Evolutionary conservation across 345 rosid genomes (phyloP).

Genomic region (Lumnitzera littorea): DNA sequence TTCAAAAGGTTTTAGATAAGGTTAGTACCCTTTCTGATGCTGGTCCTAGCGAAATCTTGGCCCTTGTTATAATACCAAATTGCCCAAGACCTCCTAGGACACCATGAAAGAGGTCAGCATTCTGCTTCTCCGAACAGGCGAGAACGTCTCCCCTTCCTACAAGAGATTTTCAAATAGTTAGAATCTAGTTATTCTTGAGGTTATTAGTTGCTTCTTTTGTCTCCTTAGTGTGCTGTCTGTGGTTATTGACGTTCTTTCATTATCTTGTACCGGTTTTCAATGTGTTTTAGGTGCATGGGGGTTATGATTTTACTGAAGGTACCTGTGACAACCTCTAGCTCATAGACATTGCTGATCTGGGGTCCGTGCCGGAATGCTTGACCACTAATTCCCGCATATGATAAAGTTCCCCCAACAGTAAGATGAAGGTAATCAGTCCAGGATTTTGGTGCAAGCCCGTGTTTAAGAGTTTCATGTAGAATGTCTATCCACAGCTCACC

Average conservation of each 20-base stretch:
- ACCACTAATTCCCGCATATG: conserved; percentile 93
- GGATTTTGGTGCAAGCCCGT: conserved; percentile 80
- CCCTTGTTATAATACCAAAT: conserved; percentile 87
- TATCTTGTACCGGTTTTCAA: neutral
- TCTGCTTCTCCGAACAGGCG: conserved; percentile 68
- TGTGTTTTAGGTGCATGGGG: neutral
- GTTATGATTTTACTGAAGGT: conserved; percentile 14
- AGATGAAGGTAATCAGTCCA: conserved; percentile 98
- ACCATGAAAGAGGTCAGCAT: conserved; percentile 74
- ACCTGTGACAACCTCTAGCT: conserved; percentile 93
- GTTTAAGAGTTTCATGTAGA: conserved; percentile 67
- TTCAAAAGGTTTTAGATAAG: neutral
- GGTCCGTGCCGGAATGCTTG: conserved; percentile 92
- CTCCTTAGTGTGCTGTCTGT: too few relatives aligned
- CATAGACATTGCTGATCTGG: conserved; percentile 73
- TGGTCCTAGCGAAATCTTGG: conserved; percentile 64
- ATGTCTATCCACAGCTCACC: conserved; percentile 87
- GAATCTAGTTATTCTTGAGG: neutral
- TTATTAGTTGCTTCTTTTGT: too few relatives aligned
- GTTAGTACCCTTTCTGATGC: conserved; percentile 57
- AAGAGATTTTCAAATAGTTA: conserved; percentile 11
- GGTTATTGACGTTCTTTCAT: neutral
- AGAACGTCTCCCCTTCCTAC: conserved; percentile 88
- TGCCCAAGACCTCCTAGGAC: conserved; percentile 98
- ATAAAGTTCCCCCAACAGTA: conserved; percentile 84